Evolutionary conservation across 345 rosid species (phyloP).

Genomic region (Lepidium sativum): DNA sequence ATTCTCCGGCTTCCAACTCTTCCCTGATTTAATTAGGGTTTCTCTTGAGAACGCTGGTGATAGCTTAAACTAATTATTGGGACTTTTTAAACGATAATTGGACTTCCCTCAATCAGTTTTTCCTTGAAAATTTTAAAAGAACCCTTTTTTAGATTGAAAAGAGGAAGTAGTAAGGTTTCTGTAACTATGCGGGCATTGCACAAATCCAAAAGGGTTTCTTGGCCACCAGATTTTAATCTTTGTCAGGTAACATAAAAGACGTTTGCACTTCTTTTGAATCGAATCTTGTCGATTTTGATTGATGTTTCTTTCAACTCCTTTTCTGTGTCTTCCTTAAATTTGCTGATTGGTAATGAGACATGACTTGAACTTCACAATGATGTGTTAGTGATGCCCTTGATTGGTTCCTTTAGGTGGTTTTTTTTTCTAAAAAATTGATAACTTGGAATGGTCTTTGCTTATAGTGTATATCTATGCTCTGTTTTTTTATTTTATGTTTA

Average conservation of each 20-base stretch:
- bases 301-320: not conserved
- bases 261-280: slow-evolving; percentile 2
- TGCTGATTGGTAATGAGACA: not conserved
- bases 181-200: slow-evolving; percentile 69
- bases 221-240: slow-evolving; percentile 94
- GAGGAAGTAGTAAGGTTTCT: slow-evolving; percentile 16
- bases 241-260: slow-evolving; percentile 69
- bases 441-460: not conserved
- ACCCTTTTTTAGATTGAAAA: not conserved
- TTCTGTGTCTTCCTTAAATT: not conserved
- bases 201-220: slow-evolving; percentile 79
- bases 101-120: slow-evolving; percentile 2
- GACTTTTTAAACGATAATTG: slow-evolving; percentile 7
- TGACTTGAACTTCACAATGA: not conserved
- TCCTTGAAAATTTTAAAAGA: not conserved
- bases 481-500: not conserved
- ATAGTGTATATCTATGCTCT: not conserved
- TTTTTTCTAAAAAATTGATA: not conserved
- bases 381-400: not conserved
- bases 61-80: slow-evolving; percentile 1
- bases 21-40: slow-evolving; percentile 15
- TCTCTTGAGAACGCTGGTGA: slow-evolving; percentile 6
- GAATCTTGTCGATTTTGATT: not conserved
- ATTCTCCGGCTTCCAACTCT: not conserved
- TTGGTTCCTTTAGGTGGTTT: not conserved